These are phyloP conservation scores for Colletotrichum tropicicola DNA, from an alignment of 2,329 filamentous ascomycete species.

Conservation along the genomic window DNA sequence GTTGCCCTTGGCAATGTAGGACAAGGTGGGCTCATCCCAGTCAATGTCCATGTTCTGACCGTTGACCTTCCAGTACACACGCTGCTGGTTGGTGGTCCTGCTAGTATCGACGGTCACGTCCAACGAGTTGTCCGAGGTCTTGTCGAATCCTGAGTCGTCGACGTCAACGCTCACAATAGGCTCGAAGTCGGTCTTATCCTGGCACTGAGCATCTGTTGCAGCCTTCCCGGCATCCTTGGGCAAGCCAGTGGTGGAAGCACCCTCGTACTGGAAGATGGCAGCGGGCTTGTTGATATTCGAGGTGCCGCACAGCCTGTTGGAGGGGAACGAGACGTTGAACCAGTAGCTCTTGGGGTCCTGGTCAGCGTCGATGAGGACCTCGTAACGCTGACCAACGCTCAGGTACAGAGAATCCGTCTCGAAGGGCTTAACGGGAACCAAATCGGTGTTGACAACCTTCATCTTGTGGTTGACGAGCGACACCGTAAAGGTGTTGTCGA, in stretches of 20 bases:
- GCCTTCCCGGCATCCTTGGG: conserved; percentile 41
- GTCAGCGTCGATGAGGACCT: conserved; percentile 47
- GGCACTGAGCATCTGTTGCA: conserved; percentile 32
- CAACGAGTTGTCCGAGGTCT: conserved; percentile 34
- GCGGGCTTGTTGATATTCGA: conserved; percentile 44
- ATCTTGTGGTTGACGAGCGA: conserved; percentile 69
- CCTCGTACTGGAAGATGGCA: conserved; percentile 48
- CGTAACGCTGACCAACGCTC: conserved; percentile 62
- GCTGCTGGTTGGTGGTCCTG: conserved; percentile 32
- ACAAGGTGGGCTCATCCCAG: conserved; percentile 51
- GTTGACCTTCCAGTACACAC: conserved; percentile 44
- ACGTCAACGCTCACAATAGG: conserved; percentile 40
- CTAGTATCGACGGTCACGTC: conserved; percentile 34
- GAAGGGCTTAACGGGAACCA: conserved; percentile 70
- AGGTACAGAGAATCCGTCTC: conserved; percentile 68
- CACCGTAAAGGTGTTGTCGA: conserved; percentile 61
- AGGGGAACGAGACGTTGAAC: conserved; percentile 46
- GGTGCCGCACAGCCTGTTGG: conserved; percentile 42
- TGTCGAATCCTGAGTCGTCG: conserved; percentile 36
- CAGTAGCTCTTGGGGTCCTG: conserved; percentile 38
- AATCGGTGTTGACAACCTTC: conserved; percentile 73
- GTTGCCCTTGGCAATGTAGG: conserved; percentile 31
- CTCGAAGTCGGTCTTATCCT: conserved; percentile 32
- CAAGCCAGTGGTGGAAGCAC: conserved; percentile 36
- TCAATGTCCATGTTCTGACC: conserved; percentile 44